Evolutionary conservation across 2,329 filamentous ascomycete species (phyloP), one percentile per base, ranked within the genome.

Genomic region (Pseudocercospora eumusae): DNA sequence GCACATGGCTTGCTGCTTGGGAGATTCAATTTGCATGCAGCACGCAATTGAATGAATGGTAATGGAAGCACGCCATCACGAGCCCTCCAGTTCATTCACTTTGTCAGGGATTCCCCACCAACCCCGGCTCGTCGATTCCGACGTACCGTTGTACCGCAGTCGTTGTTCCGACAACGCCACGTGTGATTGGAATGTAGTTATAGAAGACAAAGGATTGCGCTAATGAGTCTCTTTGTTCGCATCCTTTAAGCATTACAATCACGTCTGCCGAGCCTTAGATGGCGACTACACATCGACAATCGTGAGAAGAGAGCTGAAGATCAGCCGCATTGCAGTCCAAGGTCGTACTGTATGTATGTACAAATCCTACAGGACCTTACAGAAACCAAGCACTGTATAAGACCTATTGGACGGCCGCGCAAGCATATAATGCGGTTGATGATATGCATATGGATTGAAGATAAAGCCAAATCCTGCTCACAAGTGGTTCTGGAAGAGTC

Each of bases 1-100:
- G 47, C 47, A 52, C 47, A 52, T 31, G 47, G n/a, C n/a, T n/a
- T n/a, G n/a, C n/a, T n/a, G 47, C 47, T 50, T 23, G 47, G 10
- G 23, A 50, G 47, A 27, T 25, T 25, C 47, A 52, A 52, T 52
- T 31, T 27, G 10, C 15, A 52, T 52, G 47, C 13, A 52, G 47
- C 47, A 52, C 47, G 47, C 47, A 25, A 47, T n/a, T n/a, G n/a
- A n/a, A n/a, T n/a, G n/a, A n/a, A n/a, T n/a, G n/a, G n/a, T 47
- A 25, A 40, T 18, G 15, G 36, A 40, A 52, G 47, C 47, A 52
- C 47, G 15, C 25, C 47, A 52, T 52, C 47, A 28, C 47, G 47
- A 52, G 21, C 15, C 47, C 9, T 9, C 21, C 47, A 2, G 23
- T 25, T 28, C 47, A 52, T 52, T 52, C 47, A 52, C 47, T 52